Conservation (phyloP, 2,329 filamentous ascomycete species). For the Keithomyces neogunnii region DNA sequence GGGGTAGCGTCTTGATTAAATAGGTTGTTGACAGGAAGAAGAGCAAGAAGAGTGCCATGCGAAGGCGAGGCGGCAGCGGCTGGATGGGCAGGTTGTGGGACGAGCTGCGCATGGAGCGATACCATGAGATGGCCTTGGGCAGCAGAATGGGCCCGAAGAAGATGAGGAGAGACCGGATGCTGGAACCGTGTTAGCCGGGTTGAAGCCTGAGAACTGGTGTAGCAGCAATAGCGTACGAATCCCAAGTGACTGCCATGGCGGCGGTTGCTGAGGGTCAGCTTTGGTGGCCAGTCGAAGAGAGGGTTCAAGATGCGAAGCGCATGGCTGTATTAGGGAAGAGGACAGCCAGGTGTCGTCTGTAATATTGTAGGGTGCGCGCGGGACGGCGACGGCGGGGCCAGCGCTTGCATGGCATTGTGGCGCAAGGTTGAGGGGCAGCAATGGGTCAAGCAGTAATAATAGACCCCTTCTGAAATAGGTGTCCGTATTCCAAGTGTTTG, state of each 20-base stretch:
- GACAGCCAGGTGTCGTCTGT: background rate
- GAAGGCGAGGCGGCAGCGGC: slow-evolving; percentile 43
- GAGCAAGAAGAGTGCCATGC: slow-evolving; percentile 53
- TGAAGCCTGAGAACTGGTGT: background rate
- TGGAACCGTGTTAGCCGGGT: slow-evolving; percentile 16
- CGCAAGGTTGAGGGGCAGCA: no score
- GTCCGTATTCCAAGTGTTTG: no score
- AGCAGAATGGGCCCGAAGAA: slow-evolving; percentile 66
- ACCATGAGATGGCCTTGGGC: slow-evolving; percentile 56
- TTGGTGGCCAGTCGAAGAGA: background rate
- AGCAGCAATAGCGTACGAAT: slow-evolving; percentile 2
- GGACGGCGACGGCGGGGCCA: background rate
- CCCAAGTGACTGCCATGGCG: slow-evolving; percentile 12
- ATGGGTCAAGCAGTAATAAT: no score
- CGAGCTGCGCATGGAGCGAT: slow-evolving; percentile 45
- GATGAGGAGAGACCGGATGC: slow-evolving; percentile 46
- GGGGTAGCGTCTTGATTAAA: slow-evolving; percentile 54
- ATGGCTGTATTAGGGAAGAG: background rate
- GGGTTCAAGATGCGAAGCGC: background rate
- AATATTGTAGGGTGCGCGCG: no score
- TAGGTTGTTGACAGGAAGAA: slow-evolving; percentile 36
- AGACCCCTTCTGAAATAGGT: no score
- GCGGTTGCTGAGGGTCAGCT: background rate
- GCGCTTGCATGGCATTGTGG: no score
- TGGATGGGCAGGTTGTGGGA: slow-evolving; percentile 42